Evolutionary conservation across 805 yeast genomes (phyloP), one percentile per base, ranked within the genome.

Genomic region (Lipomyces sp.): DNA sequence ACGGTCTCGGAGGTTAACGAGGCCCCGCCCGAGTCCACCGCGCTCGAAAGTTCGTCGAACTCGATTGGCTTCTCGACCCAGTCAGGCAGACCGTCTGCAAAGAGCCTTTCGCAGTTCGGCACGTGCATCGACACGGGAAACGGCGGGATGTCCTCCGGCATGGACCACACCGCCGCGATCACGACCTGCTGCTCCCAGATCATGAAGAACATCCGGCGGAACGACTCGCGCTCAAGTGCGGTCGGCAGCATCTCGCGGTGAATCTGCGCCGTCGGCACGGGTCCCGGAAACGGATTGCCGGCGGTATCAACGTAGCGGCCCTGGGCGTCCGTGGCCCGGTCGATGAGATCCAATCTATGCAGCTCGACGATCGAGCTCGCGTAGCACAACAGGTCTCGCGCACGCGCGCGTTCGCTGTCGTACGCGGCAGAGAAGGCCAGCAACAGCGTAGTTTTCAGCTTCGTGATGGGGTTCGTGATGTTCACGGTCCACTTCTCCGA

Each of bases 61-160:
- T 11, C 13, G 32, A 39, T 39, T 2, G 52, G 14, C 31, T 47
- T 32, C 8, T 48, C 53, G 29, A 29, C 19, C 49, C 45, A 52
- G 24, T 43, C 39, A 11, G 46, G 46, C 53, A 51, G 35, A 10
- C 57, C 47, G 13, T 41, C 50, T 16, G n/a, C 26, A 22, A 45
- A 54, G 14, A 32, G 29, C 13, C 34, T 47, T 11, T 54, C 58
- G 18, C 55, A 54, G 39, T 49, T 42, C 26, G 58, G 58, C n/a
- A 52, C 44, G 23, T 39, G 45, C 19, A 51, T 48, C 2, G 21
- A 11, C 13, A 43, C 53, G 7, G 49, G 23, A 35, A 46, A 54
- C 8, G 14, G 19, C 11, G 57, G 58, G 34, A 54, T 31, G 4
- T 39, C 41, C 19, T 40, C 43, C 13, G 57, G 49, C 16, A 47